These are phyloP conservation scores for Yamadazyma taylorii DNA, from an alignment of 1,139 yeast species.

Conservation along the genomic window DNA sequence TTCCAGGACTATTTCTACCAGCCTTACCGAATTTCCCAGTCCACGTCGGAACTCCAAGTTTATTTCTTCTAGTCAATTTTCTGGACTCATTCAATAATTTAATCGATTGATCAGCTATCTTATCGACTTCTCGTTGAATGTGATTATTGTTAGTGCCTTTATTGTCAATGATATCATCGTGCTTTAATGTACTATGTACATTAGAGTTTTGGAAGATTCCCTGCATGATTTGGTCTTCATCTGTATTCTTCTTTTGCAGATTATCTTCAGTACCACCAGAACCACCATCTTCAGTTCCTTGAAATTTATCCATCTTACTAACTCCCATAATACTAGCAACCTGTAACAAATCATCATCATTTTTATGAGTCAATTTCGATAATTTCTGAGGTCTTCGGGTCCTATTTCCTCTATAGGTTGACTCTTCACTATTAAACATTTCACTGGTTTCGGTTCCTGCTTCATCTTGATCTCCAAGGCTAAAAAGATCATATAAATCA, in stretches of 20 bases:
- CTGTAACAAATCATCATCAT: slow-evolving; percentile 56
- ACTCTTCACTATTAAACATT: slow-evolving; percentile 57
- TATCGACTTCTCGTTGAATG: slow-evolving; percentile 73
- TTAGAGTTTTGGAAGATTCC: slow-evolving; percentile 73
- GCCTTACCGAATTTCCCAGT: slow-evolving; percentile 91
- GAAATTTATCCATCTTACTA: slow-evolving; percentile 51
- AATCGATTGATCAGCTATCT: slow-evolving; percentile 78
- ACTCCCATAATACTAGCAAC: slow-evolving; percentile 58
- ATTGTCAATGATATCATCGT: slow-evolving; percentile 71
- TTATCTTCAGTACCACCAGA: neutral
- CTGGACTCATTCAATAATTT: slow-evolving; percentile 70
- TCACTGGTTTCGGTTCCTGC: slow-evolving; percentile 67
- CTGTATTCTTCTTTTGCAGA: slow-evolving; percentile 6
- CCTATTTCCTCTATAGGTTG: slow-evolving; percentile 25
- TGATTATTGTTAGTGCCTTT: slow-evolving; percentile 39
- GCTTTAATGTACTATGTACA: slow-evolving; percentile 74
- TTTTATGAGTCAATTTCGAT: slow-evolving; percentile 17
- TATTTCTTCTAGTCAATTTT: slow-evolving; percentile 57
- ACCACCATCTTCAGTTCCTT: slow-evolving; percentile 35
- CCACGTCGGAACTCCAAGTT: slow-evolving; percentile 91
- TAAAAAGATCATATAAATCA: slow-evolving; percentile 86
- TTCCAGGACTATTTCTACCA: slow-evolving; percentile 44
- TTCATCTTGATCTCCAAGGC: slow-evolving; percentile 75
- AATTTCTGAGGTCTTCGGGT: slow-evolving; percentile 3
- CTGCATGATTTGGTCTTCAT: slow-evolving; percentile 63